Conservation (phyloP, 2,329 filamentous ascomycete species). For the Phyllachora maydis region DNA sequence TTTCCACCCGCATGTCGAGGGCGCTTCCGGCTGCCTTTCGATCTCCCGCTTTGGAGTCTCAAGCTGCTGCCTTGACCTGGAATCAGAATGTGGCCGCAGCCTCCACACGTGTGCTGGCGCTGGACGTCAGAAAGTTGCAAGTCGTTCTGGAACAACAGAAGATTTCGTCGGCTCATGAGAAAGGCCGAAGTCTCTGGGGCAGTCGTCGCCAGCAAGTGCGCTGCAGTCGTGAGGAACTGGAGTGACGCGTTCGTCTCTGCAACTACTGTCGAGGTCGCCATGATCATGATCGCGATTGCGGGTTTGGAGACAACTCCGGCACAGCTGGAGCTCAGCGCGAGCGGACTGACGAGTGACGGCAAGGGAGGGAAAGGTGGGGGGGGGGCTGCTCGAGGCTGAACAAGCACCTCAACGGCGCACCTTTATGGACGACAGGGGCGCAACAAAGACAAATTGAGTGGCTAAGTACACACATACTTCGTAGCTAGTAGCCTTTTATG, state of each 20-base stretch:
- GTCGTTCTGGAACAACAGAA: slow-evolving; percentile 24
- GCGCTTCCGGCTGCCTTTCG: slow-evolving; percentile 26
- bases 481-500: slow-evolving; percentile 20
- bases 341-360: no score
- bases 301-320: no score
- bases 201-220: slow-evolving; percentile 29
- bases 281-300: no score
- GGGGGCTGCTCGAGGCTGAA: no score
- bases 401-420: no score
- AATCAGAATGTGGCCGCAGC: slow-evolving; percentile 40
- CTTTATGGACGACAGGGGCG: no score
- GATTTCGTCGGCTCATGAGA: slow-evolving; percentile 31
- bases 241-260: slow-evolving; percentile 8
- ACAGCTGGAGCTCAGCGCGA: no score
- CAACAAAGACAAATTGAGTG: no score
- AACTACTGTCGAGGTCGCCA: no score
- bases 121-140: slow-evolving; percentile 23
- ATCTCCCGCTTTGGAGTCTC: slow-evolving; percentile 14
- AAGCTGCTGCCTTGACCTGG: slow-evolving; percentile 22
- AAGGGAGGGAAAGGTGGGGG: no score
- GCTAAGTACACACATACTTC: no score
- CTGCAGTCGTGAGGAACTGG: slow-evolving; percentile 33
- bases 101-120: slow-evolving; percentile 31
- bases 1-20: slow-evolving; percentile 1
- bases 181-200: slow-evolving; percentile 37